Evolutionary conservation across 106 monocot species (phyloP), one percentile per base, ranked within the genome.

Genomic region (Dioscorea alata): DNA sequence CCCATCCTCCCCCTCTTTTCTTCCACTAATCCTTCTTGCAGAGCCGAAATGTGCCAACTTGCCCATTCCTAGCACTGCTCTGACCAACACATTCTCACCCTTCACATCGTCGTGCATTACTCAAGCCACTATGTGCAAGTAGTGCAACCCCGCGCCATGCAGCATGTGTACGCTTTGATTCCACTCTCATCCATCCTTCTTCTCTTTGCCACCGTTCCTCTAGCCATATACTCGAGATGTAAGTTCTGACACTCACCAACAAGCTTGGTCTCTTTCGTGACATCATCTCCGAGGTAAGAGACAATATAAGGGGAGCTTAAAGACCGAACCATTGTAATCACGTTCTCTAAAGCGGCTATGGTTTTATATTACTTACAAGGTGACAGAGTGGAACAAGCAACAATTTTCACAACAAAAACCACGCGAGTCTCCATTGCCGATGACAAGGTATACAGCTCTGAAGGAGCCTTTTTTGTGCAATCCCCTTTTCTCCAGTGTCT

Each of bases 321-420:
- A 19, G 78, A 72, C 13, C 31, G 33, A 13, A 88, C 77, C 49
- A 88, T 75, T 12, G 20, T 8, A 23, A 84, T 81, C 67, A 84
- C 88, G 64, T 73, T 81, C 35, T 81, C 78, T 22, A 88, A 62
- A 42, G 77, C 71, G 22, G 15, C 14, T 5, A 68, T 28, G 35
- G 76, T 52, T 8, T 42, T 53, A 19, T 28, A n/a, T n/a, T n/a
- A n/a, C 34, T 34, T 34, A 7, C 34, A 34, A 34, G 34, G 59
- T 4, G 74, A 48, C 15, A 68, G 61, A 23, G 49, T 56, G 6
- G 19, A 60, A 20, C 59, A 49, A 57, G 33, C 42, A 1, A 73
- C 79, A 18, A 90, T 86, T 57, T 94, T 94, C 1, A 90, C 90
- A 31, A 87, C 94, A 70, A 90, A 94, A n/a, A 79, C 23, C 10